Conservation (phyloP, 352 stramenopile species). For the Phytopythium helicoides region DNA sequence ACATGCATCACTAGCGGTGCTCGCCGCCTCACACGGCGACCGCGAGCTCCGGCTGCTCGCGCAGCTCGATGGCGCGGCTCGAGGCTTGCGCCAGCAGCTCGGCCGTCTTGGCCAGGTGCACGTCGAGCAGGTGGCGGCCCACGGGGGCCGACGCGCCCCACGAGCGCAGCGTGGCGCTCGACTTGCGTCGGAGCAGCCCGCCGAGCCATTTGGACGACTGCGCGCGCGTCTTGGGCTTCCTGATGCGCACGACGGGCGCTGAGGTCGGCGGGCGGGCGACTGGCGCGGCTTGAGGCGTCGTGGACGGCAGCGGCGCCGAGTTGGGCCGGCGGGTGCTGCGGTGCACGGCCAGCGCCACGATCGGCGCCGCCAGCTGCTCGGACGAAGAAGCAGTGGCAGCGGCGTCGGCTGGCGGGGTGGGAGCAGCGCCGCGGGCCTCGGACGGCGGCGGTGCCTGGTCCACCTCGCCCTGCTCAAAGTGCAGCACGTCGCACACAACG, state of each 20-base stretch:
- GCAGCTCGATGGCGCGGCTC: constrained; percentile 30
- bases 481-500: constrained; percentile 43
- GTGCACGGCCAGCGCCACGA: constrained; percentile 5
- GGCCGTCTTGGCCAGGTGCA: constrained; percentile 46
- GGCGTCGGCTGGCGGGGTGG: neutral
- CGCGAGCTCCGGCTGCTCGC: constrained; percentile 26
- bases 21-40: constrained; percentile 4
- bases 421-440: neutral
- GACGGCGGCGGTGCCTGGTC: neutral
- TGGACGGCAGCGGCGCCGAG: constrained; percentile 26
- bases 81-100: constrained; percentile 14
- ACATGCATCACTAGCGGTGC: no score
- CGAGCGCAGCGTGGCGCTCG: constrained; percentile 40
- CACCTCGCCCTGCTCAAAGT: constrained; percentile 13
- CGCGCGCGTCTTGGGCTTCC: constrained; percentile 28
- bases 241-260: constrained; percentile 9
- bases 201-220: constrained; percentile 40
- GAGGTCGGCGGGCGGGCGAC: constrained; percentile 6
- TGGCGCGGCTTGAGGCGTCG: constrained; percentile 10
- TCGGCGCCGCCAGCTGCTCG: constrained; percentile 13
- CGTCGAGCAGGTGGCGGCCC: constrained; percentile 25
- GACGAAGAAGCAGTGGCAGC: neutral
- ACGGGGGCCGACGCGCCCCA: constrained; percentile 28
- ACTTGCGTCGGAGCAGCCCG: constrained; percentile 46
- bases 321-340: constrained; percentile 16